Evolutionary conservation across 2,329 filamentous ascomycete species (phyloP).

Genomic region (Xylaria sp.): DNA sequence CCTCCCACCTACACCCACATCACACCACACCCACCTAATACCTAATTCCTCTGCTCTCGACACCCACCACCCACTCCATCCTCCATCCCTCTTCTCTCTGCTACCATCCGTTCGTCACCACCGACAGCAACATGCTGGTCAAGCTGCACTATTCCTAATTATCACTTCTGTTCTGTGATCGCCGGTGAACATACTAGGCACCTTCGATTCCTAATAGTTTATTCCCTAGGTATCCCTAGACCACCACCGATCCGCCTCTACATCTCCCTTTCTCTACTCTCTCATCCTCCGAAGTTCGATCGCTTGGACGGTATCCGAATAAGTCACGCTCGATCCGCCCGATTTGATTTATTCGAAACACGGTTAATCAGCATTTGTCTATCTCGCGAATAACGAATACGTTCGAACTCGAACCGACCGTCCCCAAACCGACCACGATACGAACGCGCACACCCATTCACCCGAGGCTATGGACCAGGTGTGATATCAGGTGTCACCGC

Average conservation of each 20-base stretch:
- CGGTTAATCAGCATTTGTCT: slow-evolving; percentile 2
- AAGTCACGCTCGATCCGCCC: not conserved
- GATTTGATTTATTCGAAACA: slow-evolving; percentile 4
- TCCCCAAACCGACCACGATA: not conserved
- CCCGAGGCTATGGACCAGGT: slow-evolving; percentile 29
- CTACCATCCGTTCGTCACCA: not conserved
- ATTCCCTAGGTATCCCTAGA: slow-evolving; percentile 5
- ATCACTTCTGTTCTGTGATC: not conserved
- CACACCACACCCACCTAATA: slow-evolving; percentile 3
- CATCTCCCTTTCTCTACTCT: not conserved
- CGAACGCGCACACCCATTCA: slow-evolving; percentile 12
- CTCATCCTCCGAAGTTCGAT: not conserved
- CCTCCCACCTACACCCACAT: not conserved
- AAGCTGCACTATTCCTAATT: slow-evolving; percentile 10
- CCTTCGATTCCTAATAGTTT: slow-evolving; percentile 10
- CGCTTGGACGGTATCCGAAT: not conserved
- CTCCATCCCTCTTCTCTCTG: not conserved
- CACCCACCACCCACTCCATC: slow-evolving; percentile 3
- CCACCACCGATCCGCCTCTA: not conserved
- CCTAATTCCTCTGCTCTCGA: not conserved
- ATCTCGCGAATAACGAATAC: slow-evolving; percentile 1
- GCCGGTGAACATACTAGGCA: not conserved
- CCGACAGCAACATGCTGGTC: slow-evolving; percentile 3
- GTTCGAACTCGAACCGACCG: not conserved
- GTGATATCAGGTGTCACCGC: slow-evolving; percentile 20